These are phyloP conservation scores for Cyberlindnera maritima DNA, from an alignment of 805 yeast genomes.

Conservation along the genomic window DNA sequence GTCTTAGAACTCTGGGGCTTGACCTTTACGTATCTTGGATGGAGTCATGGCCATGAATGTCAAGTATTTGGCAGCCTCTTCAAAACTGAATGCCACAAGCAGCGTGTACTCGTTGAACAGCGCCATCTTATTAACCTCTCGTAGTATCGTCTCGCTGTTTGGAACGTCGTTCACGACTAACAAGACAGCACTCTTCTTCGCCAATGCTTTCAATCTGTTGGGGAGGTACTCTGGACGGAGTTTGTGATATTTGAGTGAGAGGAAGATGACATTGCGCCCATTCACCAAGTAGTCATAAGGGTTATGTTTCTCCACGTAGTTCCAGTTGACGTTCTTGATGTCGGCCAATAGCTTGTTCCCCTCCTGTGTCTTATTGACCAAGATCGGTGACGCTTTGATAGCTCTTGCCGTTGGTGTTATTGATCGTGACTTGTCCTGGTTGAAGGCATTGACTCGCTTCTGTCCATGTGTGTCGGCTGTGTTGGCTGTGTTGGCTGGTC, in stretches of 20 bases:
- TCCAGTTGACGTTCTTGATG: slow-evolving; percentile 53
- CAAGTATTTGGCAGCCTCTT: slow-evolving; percentile 50
- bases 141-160: slow-evolving; percentile 44
- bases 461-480: too few species aligned
- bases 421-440: slow-evolving; percentile 18
- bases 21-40: slow-evolving; percentile 2
- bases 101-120: slow-evolving; percentile 40
- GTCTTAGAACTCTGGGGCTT: background rate
- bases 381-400: slow-evolving; percentile 35
- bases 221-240: slow-evolving; percentile 73
- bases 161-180: slow-evolving; percentile 66
- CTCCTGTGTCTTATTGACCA: slow-evolving; percentile 63
- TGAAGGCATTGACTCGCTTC: slow-evolving; percentile 26
- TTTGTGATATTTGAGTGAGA: slow-evolving; percentile 71
- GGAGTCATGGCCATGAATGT: slow-evolving; percentile 29
- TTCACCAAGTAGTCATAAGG: slow-evolving; percentile 66
- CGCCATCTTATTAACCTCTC: slow-evolving; percentile 39
- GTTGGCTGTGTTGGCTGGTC: slow-evolving; percentile 1
- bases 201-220: slow-evolving; percentile 45
- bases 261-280: slow-evolving; percentile 53
- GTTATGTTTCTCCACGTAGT: slow-evolving; percentile 43
- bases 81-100: slow-evolving; percentile 43
- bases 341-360: slow-evolving; percentile 67
- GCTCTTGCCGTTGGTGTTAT: slow-evolving; percentile 11
- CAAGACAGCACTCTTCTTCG: slow-evolving; percentile 47